Evolutionary conservation across 2,329 filamentous ascomycete genomes (phyloP).

Genomic region (Penicillium palitans): DNA sequence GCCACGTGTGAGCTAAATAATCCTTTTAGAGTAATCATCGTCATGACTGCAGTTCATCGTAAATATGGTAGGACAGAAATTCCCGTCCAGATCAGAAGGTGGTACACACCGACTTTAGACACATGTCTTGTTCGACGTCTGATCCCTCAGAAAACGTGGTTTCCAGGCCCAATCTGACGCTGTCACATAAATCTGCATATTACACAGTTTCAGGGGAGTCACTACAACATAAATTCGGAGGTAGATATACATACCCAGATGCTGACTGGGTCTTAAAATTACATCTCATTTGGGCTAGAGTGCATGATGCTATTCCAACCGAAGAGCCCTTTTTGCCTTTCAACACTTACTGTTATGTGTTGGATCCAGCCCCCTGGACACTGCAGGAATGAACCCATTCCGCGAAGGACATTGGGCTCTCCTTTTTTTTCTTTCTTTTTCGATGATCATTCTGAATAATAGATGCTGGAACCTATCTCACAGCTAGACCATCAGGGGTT

Average conservation of each 20-base stretch:
- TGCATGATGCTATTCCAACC: neutral
- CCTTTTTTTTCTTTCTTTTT: neutral
- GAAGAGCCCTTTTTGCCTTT: neutral
- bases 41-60: constrained; percentile 1
- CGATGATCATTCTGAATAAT: neutral
- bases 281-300: neutral
- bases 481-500: neutral
- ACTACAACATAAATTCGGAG: neutral
- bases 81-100: neutral
- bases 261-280: neutral
- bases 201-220: constrained; percentile 7
- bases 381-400: neutral
- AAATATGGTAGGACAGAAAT: neutral
- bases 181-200: constrained; percentile 11
- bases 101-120: constrained; percentile 21
- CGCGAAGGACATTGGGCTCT: neutral
- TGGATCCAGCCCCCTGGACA: constrained; percentile 4
- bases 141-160: constrained; percentile 21
- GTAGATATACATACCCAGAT: neutral
- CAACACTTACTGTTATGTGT: neutral
- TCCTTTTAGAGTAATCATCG: constrained; percentile 3
- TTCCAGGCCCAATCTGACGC: constrained; percentile 9
- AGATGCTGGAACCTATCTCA: neutral
- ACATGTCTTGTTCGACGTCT: neutral
- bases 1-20: constrained; percentile 18